Evolutionary conservation across 768 basidiomycete species (phyloP).

Genomic region (Dacryopinax primogenitus): DNA sequence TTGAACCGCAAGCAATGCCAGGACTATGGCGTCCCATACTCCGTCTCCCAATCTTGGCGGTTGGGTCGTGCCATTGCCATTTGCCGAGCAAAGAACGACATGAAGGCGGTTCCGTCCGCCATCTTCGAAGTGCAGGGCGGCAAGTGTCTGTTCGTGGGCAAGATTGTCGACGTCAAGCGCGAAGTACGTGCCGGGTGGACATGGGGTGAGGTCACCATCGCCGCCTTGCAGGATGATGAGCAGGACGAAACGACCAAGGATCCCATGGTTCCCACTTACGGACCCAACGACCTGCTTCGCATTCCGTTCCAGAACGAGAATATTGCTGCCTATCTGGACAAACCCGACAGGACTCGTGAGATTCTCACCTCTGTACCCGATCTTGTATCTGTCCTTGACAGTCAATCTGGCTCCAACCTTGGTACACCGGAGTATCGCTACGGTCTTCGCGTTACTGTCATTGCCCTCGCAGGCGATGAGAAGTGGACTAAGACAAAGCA

Average conservation of each 20-base stretch:
- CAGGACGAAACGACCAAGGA: constrained; percentile 24
- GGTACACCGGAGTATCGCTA: constrained; percentile 53
- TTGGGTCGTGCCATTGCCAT: constrained; percentile 47
- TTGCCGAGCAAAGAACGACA: constrained; percentile 34
- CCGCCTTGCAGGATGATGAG: constrained; percentile 24
- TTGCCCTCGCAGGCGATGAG: constrained; percentile 37
- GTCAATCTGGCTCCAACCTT: constrained; percentile 46
- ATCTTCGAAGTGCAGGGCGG: constrained; percentile 28
- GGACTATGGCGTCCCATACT: constrained; percentile 34
- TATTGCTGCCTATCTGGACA: constrained; percentile 34
- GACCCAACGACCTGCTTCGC: constrained; percentile 23
- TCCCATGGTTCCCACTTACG: not conserved
- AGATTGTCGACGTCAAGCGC: constrained; percentile 42
- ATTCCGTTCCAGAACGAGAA: constrained; percentile 57
- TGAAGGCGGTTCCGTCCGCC: constrained; percentile 27
- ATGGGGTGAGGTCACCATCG: constrained; percentile 27
- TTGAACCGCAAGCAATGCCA: constrained; percentile 29
- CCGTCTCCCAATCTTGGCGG: constrained; percentile 49
- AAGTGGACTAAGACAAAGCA: constrained; percentile 39
- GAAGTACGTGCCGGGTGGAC: constrained; percentile 27
- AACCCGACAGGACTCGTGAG: constrained; percentile 23
- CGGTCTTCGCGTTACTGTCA: constrained; percentile 45
- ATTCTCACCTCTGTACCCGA: constrained; percentile 50
- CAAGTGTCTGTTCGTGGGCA: constrained; percentile 43
- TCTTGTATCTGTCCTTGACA: constrained; percentile 50